Conservation (phyloP, 2,329 filamentous ascomycete genomes). For the Celoporthe dispersa region DNA sequence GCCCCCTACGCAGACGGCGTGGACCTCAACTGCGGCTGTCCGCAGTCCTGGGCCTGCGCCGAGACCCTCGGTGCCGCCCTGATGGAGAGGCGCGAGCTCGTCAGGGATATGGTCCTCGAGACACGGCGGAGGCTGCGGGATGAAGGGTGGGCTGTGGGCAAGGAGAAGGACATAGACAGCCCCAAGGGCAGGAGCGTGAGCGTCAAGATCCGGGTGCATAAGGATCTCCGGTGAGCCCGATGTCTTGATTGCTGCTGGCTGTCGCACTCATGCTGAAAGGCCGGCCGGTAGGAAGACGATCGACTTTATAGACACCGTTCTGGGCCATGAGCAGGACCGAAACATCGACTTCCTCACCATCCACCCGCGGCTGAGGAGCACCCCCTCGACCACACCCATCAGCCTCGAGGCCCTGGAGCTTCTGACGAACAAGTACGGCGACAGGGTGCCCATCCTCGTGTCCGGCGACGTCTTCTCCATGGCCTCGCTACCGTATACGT, state of each 20-base stretch:
- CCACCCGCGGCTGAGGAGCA: constrained; percentile 67
- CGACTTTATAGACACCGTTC: constrained; percentile 66
- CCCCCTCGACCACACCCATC: constrained; percentile 65
- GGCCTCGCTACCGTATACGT: constrained; percentile 50
- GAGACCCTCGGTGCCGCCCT: constrained; percentile 71
- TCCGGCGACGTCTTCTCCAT: constrained; percentile 73
- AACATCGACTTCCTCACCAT: constrained; percentile 72
- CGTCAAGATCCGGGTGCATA: constrained; percentile 72
- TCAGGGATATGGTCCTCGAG: constrained; percentile 67
- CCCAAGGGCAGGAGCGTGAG: constrained; percentile 62
- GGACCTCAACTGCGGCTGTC: constrained; percentile 75
- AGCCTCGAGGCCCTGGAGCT: constrained; percentile 63
- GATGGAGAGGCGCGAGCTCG: constrained; percentile 67
- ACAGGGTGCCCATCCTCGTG: constrained; percentile 64
- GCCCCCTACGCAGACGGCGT: constrained; percentile 67
- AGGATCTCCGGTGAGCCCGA: constrained; percentile 56
- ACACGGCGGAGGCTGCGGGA: constrained; percentile 55
- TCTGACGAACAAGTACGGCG: constrained; percentile 56
- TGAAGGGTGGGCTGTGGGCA: constrained; percentile 58
- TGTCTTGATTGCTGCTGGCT: not conserved
- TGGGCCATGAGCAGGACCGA: constrained; percentile 55
- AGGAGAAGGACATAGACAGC: constrained; percentile 47
- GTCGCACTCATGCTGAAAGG: not conserved
- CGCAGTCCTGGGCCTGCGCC: constrained; percentile 73
- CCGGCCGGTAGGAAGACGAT: constrained; percentile 51